These are phyloP conservation scores for Primulina eburnea DNA, from an alignment of 257 asterid genomes.

Conservation along the genomic window DNA sequence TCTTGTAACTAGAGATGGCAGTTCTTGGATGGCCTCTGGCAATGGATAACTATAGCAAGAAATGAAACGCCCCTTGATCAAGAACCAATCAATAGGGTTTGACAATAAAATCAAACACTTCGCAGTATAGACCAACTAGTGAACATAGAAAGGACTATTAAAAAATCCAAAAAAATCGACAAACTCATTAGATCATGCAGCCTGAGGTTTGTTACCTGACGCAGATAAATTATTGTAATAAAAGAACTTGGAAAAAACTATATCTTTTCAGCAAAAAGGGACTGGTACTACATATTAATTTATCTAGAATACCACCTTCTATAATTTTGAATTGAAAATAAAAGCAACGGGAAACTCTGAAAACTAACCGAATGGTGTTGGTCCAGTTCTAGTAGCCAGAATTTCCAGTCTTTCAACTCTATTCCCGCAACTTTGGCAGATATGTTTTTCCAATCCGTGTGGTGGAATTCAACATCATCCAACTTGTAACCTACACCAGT, in stretches of 20 bases:
- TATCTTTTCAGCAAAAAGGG: background rate
- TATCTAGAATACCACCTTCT: background rate
- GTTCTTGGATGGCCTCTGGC: slow-evolving; percentile 68
- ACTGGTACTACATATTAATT: background rate
- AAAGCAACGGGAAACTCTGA: background rate
- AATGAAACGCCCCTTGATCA: background rate
- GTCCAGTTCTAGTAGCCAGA: slow-evolving; percentile 64
- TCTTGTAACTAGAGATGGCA: slow-evolving; percentile 49
- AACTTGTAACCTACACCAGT: slow-evolving; percentile 64
- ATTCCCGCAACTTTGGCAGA: slow-evolving; percentile 59
- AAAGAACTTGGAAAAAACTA: background rate
- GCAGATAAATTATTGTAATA: no score
- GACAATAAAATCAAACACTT: background rate
- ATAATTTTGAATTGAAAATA: background rate
- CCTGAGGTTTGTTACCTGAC: background rate
- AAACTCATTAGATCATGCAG: background rate
- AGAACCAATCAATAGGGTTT: background rate
- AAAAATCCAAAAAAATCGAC: background rate
- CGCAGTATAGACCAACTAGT: background rate
- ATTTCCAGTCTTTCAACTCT: slow-evolving; percentile 75
- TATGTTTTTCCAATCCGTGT: slow-evolving; percentile 62
- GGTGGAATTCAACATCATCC: slow-evolving; percentile 77
- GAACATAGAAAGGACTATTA: background rate
- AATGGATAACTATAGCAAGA: slow-evolving; percentile 46
- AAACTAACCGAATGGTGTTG: slow-evolving; percentile 59